These are phyloP conservation scores for Magnusiomyces ingens DNA, from an alignment of 1,139 yeast genomes.

Conservation along the genomic window DNA sequence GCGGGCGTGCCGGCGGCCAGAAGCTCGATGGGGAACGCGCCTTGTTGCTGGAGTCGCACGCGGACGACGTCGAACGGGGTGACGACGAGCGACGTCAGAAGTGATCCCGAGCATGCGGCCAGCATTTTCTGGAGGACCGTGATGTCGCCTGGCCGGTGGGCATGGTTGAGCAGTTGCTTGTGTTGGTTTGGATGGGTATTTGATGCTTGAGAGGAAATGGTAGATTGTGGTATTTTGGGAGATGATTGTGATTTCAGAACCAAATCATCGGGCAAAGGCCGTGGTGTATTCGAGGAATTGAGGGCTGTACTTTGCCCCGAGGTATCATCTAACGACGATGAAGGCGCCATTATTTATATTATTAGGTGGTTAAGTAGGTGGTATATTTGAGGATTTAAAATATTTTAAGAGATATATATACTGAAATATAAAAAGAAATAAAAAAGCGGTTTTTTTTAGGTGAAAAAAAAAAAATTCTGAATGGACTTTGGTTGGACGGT, in stretches of 20 bases:
- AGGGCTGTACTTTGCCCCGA: neutral
- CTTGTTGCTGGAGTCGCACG: slow-evolving; percentile 86
- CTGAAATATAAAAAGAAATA: too few species aligned
- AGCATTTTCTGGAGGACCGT: slow-evolving; percentile 64
- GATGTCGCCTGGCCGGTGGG: slow-evolving; percentile 23
- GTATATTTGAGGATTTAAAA: too few species aligned
- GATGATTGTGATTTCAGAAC: neutral
- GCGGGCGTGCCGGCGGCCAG: slow-evolving; percentile 13
- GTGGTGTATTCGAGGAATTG: neutral
- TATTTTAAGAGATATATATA: too few species aligned
- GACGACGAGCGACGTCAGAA: slow-evolving; percentile 71
- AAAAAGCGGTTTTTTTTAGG: too few species aligned
- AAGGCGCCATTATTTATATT: too few species aligned
- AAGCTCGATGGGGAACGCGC: slow-evolving; percentile 27
- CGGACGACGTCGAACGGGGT: slow-evolving; percentile 95
- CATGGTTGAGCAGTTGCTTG: neutral
- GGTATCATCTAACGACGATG: too few species aligned
- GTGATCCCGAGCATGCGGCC: slow-evolving; percentile 86
- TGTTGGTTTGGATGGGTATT: neutral
- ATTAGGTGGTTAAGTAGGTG: too few species aligned
- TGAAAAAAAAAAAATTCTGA: too few species aligned
- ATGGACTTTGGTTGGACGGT: too few species aligned
- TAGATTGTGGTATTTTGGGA: neutral
- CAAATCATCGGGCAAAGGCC: neutral
- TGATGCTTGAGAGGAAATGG: neutral